These are phyloP conservation scores for Stramenopiles sp. DNA, from an alignment of 352 stramenopile species.

Conservation along the genomic window DNA sequence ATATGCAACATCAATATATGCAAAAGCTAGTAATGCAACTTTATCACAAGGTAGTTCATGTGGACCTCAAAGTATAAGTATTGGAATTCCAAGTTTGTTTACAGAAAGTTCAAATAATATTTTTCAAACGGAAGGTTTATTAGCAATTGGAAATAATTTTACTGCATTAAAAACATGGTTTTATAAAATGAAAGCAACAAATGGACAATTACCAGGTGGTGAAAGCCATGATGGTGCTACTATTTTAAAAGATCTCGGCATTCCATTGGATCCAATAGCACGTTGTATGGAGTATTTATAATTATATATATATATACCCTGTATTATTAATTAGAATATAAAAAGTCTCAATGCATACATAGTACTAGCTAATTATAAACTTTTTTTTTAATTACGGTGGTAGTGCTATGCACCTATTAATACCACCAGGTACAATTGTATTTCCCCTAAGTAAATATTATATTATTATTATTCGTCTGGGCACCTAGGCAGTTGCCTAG, in stretches of 20 bases:
- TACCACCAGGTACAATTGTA: too few species aligned
- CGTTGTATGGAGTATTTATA: neutral
- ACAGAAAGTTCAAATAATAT: neutral
- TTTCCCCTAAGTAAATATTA: too few species aligned
- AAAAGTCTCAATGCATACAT: too few species aligned
- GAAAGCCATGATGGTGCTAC: neutral
- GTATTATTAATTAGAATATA: too few species aligned
- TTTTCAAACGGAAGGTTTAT: neutral
- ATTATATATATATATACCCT: too few species aligned
- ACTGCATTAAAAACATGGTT: neutral
- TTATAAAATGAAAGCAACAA: neutral
- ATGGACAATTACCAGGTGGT: neutral
- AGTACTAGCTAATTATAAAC: too few species aligned
- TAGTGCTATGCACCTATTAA: too few species aligned
- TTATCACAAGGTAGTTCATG: neutral
- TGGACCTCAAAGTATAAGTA: neutral
- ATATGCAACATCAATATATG: neutral
- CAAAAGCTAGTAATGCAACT: neutral
- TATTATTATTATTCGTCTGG: too few species aligned
- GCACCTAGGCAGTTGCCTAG: too few species aligned
- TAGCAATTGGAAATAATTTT: neutral
- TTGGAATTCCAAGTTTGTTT: neutral
- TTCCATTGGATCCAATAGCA: neutral
- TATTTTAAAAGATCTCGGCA: neutral
- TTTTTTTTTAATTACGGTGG: too few species aligned